Evolutionary conservation across 768 basidiomycete genomes (phyloP), one percentile per base, ranked within the genome.

Genomic region (Cytidiella melzeri): DNA sequence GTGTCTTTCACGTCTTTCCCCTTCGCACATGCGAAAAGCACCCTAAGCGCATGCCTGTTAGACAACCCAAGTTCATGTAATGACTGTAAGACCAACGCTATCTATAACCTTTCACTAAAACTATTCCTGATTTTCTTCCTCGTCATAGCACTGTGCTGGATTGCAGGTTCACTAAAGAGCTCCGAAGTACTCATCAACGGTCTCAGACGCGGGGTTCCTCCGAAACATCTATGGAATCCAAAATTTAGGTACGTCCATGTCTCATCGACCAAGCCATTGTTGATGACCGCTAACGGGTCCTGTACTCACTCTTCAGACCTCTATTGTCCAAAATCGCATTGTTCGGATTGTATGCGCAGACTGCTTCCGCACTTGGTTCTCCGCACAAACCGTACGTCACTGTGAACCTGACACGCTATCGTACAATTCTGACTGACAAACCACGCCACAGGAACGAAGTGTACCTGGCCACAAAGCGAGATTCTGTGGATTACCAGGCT

Each of bases 111-210:
- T n/a, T n/a, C n/a, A n/a, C n/a, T n/a, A n/a, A n/a, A n/a, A n/a
- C n/a, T n/a, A n/a, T n/a, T n/a, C n/a, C n/a, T n/a, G n/a, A n/a
- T n/a, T n/a, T n/a, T n/a, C n/a, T n/a, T n/a, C n/a, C n/a, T n/a
- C n/a, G n/a, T n/a, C n/a, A n/a, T 60, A 90, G 89, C 87, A 0
- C 63, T 92, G 9, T 87, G 79, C 47, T 93, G 83, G 83, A 67
- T 79, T 2, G 75, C 81, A 12, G 80, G 80, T 42, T 69, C 73
- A 0, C 47, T 58, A 1, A 54, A 57, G n/a, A 52, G 68, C 4
- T 61, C 67, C 24, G 87, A 94, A 60, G 73, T 89, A 19, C 59
- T 92, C 41, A 87, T 87, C 55, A 88, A 87, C 53, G 90, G 91
- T 2, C 67, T 83, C n/a, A 83, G 77, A 57, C 81, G 90, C 40